Percentiles rank a stretch among this genome's conserved stretches.
These are phyloP conservation scores for Diaporthe vaccinii DNA, from an alignment of 2,329 filamentous ascomycete genomes.

Conservation along the genomic window DNA sequence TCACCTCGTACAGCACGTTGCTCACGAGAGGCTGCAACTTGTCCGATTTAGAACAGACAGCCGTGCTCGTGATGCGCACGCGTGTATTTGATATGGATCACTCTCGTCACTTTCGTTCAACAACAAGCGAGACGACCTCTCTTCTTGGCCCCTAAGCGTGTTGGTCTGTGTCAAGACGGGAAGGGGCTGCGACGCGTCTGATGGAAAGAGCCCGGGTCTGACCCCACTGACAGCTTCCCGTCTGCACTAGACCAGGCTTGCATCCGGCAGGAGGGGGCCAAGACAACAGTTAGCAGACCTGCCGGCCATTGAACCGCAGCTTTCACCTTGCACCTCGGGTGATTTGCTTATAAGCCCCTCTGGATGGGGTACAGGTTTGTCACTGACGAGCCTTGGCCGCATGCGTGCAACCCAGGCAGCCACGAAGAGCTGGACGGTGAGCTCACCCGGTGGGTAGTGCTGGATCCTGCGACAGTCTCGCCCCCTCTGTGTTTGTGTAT, in stretches of 20 bases:
- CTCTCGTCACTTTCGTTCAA: conserved; percentile 9
- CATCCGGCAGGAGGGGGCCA: background rate
- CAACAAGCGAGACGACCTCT: conserved; percentile 22
- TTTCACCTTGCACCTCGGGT: background rate
- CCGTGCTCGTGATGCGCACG: background rate
- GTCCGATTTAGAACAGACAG: conserved; percentile 6
- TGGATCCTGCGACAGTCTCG: conserved; percentile 25
- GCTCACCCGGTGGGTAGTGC: conserved; percentile 16
- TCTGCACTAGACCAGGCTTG: background rate
- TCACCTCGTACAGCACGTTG: background rate
- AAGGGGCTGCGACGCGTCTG: background rate
- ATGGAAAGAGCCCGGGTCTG: conserved; percentile 1
- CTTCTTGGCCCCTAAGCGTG: background rate
- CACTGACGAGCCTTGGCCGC: conserved; percentile 22
- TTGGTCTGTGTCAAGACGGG: background rate
- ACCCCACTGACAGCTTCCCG: background rate
- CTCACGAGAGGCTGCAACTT: background rate
- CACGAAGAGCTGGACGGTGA: background rate
- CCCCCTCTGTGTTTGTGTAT: background rate
- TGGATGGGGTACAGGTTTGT: conserved; percentile 16
- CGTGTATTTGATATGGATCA: background rate
- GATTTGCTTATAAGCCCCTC: conserved; percentile 9
- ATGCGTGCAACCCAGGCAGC: background rate
- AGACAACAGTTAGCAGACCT: background rate
- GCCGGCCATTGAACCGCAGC: background rate